Conservation (phyloP, 176 grass and related monocot species). For the Phragmites australis region DNA sequence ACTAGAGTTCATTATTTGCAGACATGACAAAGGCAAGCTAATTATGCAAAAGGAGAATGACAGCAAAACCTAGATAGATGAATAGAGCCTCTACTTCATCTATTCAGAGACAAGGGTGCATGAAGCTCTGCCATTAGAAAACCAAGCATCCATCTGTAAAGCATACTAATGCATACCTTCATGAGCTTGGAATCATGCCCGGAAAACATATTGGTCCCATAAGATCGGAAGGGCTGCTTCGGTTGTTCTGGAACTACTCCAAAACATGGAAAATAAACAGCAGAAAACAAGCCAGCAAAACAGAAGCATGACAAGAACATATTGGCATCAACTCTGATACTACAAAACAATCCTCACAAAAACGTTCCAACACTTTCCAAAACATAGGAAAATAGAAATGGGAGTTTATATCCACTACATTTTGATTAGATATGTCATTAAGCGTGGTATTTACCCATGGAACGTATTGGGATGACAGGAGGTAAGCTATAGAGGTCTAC, state of each 20-base stretch:
- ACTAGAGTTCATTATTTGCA: neutral
- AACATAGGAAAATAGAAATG: neutral
- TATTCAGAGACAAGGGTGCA: neutral
- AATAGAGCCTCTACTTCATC: neutral
- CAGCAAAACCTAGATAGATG: conserved; percentile 7
- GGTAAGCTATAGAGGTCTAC: neutral
- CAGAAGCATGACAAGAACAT: conserved; percentile 2
- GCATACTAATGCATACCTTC: conserved; percentile 58
- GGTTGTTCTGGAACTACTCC: conserved; percentile 53
- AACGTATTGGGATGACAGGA: neutral
- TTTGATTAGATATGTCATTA: neutral
- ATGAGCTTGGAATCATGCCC: conserved; percentile 66
- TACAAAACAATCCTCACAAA: neutral
- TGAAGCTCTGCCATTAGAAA: neutral
- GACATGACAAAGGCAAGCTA: neutral
- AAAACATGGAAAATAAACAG: conserved; percentile 30
- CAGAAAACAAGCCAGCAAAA: conserved; percentile 33
- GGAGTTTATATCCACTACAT: neutral
- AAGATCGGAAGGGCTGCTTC: conserved; percentile 50
- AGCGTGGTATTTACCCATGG: neutral
- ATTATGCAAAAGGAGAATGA: neutral
- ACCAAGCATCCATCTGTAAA: neutral
- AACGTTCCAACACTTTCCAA: neutral
- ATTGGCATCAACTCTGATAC: neutral
- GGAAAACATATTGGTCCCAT: conserved; percentile 58